Evolutionary conservation across 2,329 filamentous ascomycete genomes (phyloP), one percentile per base, ranked within the genome.

Genomic region (Diaporthe batatas): DNA sequence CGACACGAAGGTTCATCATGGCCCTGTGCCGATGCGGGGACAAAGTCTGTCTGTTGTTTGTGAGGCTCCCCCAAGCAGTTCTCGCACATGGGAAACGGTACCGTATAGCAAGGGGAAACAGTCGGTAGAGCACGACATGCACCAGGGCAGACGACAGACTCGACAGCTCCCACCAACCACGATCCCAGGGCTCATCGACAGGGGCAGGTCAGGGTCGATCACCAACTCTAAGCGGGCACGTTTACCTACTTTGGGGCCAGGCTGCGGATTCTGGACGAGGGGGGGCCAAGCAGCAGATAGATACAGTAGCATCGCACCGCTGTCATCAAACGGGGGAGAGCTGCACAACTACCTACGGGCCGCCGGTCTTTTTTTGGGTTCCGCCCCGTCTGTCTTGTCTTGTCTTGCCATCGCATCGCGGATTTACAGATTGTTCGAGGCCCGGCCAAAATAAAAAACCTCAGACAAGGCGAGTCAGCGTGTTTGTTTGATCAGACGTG

Each of bases 401-500:
- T 16, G 29, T 29, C 29, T 29, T 29, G 29, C 42, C 25, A 65
- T 65, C 62, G 36, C 29, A 36, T 23, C 44, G 36, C 29, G 58
- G 29, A n/a, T 10, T 23, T 39, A n/a, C 8, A 29, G 42, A 36
- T 51, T 12, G 62, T 25, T 51, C 62, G 62, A 65, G 62, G 29
- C 62, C 47, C 10, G 32, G 6, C 47, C 21, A 51, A 29, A 29
- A 3, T 5, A 29, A 29, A 29, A 29, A 5, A 67, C 47, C 62
- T 67, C 62, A 29, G 62, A 67, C 62, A 53, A 39, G 62, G 29
- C 62, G 62, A 67, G 62, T 67, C 62, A 67, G 62, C 62, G 4
- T 39, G 62, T 67, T 25, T 53, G 62, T 53, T 67, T 67, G 62
- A 67, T 53, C 62, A 67, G 62, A 67, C 62, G n/a, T 39, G 32